These are phyloP conservation scores for Pichia sp. DNA, from an alignment of 1,139 yeast species.

Conservation along the genomic window DNA sequence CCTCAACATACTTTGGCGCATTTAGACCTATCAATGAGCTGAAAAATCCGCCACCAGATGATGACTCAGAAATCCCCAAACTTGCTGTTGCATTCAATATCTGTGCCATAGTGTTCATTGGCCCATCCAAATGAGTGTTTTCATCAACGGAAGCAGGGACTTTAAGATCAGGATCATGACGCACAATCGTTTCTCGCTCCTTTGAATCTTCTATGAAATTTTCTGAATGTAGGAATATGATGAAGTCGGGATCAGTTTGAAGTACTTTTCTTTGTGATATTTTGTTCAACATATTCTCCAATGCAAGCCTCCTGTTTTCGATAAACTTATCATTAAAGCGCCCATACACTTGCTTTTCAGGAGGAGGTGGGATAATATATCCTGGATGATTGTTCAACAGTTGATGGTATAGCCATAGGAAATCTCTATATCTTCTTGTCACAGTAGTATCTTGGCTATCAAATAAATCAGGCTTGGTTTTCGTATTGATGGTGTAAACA, in stretches of 20 bases:
- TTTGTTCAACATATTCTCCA: slow-evolving; percentile 80
- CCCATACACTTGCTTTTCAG: slow-evolving; percentile 90
- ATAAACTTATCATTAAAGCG: slow-evolving; percentile 78
- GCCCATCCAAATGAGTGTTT: slow-evolving; percentile 1
- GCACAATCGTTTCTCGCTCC: slow-evolving; percentile 45
- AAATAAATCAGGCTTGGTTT: slow-evolving; percentile 38
- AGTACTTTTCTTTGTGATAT: slow-evolving; percentile 54
- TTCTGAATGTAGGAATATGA: slow-evolving; percentile 71
- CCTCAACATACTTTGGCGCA: slow-evolving; percentile 63
- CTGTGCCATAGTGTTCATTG: slow-evolving; percentile 28
- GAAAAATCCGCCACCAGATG: slow-evolving; percentile 49
- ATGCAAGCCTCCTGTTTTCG: slow-evolving; percentile 78
- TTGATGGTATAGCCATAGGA: slow-evolving; percentile 76
- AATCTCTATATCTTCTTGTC: slow-evolving; percentile 32
- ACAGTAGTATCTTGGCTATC: slow-evolving; percentile 25
- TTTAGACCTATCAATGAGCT: slow-evolving; percentile 53
- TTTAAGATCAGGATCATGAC: slow-evolving; percentile 17
- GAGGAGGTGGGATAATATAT: slow-evolving; percentile 91
- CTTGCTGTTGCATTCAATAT: slow-evolving; percentile 35
- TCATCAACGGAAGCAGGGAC: background rate
- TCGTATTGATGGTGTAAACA: slow-evolving; percentile 73
- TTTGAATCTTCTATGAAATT: slow-evolving; percentile 63
- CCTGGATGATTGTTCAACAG: slow-evolving; percentile 87
- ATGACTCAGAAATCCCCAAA: slow-evolving; percentile 29
- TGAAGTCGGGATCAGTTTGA: slow-evolving; percentile 69